These are phyloP conservation scores for Pyrus betulifolia DNA, from an alignment of 306 rosid species.

Conservation along the genomic window DNA sequence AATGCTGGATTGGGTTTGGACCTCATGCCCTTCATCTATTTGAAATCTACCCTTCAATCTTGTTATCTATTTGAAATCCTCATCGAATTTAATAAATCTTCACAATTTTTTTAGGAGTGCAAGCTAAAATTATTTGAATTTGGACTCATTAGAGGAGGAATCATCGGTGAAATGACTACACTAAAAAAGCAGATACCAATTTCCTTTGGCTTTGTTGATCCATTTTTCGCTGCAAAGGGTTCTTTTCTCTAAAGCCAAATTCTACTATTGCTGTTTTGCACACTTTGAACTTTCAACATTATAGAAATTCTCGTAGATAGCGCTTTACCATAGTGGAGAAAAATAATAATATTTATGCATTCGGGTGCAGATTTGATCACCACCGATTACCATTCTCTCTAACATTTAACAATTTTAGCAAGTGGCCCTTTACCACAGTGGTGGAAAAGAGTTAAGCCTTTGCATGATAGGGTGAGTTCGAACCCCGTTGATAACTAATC, in stretches of 20 bases:
- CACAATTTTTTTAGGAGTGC: constrained; percentile 31
- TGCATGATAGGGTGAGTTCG: no score
- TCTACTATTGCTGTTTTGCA: not conserved
- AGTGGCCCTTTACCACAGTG: rapidly evolving
- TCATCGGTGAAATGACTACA: constrained; percentile 12
- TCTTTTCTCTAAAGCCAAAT: not conserved
- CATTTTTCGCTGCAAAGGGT: constrained; percentile 42
- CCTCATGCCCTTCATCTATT: not conserved
- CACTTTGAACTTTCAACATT: not conserved
- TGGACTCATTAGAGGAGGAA: constrained; percentile 13
- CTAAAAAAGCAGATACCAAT: constrained; percentile 21
- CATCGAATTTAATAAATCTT: not conserved
- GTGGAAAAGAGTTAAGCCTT: no score
- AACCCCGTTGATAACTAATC: rapidly evolving
- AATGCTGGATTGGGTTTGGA: constrained; percentile 52
- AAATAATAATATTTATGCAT: no score
- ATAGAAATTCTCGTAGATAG: no score
- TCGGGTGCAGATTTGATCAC: no score
- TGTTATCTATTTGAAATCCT: not conserved
- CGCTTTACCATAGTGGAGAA: no score
- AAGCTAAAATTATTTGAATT: constrained; percentile 42
- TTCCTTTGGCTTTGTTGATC: constrained; percentile 31
- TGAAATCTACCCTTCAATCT: not conserved
- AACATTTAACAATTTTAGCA: no score
- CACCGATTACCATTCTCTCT: no score